Evolutionary conservation across 208 protist species (phyloP), one percentile per base, ranked within the genome.

Genomic region (Acanthamoeba culbertsoni): DNA sequence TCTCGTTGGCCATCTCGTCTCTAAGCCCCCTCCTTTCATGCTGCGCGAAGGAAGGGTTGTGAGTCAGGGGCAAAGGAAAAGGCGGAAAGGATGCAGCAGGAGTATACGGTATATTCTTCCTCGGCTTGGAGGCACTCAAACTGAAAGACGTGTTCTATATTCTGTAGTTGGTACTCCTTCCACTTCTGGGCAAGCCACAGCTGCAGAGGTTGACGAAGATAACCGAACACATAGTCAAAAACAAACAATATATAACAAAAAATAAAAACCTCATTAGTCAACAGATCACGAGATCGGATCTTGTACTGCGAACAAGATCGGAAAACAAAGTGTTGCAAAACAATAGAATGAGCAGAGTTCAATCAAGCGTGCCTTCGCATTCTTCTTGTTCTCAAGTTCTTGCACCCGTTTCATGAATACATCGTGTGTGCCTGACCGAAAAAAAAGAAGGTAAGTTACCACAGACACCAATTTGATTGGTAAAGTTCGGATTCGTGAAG

Each of bases 101-200:
- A n/a, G 20, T 48, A 42, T 90, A 95, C 93, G 20, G 90, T 51
- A 45, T 90, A 94, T 68, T 96, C 94, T 26, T 94, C 91, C 12
- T 94, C 89, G 33, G 75, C 91, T 68, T 96, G 94, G 28, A 93
- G 51, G 57, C 63, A 82, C 43, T 96, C 93, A 1, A 84, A 68
- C 16, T 93, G 91, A 65, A 91, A 96, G 46, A 94, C 94, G 65
- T 93, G 93, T 20, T 93, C 45, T 48, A 96, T 94, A 73, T 93
- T 94, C 33, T 96, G 89, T 33, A 96, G 23, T 59, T 96, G 94
- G 62, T 94, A 96, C 59, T 94, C 90, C 59, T 63, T 96, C 94
- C 94, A 96, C 43, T 82, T 88, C 48, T 96, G 79, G 73, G 94
- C 94, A 0, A 93, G 63, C 37, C 53, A 53, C 1, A 95, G 7